Percentiles rank a stretch among this genome's conserved stretches.
Conservation (phyloP, 208 protist species). For the Acanthamoeba royreba region DNA sequence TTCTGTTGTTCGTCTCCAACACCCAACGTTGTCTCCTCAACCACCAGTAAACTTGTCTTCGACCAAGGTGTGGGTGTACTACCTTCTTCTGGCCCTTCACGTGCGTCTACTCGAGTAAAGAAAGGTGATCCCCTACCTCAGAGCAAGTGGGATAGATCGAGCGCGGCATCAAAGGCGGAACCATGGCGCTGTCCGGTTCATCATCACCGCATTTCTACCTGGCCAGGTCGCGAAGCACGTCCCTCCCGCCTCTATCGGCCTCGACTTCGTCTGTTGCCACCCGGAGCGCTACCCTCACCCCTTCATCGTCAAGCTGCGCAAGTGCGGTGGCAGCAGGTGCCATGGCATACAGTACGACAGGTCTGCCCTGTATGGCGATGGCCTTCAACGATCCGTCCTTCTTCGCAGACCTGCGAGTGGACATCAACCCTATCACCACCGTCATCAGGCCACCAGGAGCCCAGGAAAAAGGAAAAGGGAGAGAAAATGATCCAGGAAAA, state of each 20-base stretch:
- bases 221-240: background rate
- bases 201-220: background rate
- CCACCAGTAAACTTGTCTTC: too few species aligned
- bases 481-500: too few species aligned
- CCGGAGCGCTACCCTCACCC: background rate
- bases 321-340: background rate
- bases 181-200: background rate
- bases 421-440: background rate
- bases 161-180: too few species aligned
- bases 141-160: background rate
- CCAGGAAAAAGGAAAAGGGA: too few species aligned
- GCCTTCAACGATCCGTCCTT: background rate
- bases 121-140: background rate
- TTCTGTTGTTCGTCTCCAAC: too few species aligned
- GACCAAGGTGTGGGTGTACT: too few species aligned
- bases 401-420: background rate
- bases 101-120: background rate
- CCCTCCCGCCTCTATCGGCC: background rate
- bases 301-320: too few species aligned
- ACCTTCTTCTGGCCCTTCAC: too few species aligned
- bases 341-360: background rate
- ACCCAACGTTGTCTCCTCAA: too few species aligned
- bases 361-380: background rate
- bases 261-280: background rate
- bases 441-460: too few species aligned